Conservation (phyloP, 306 rosid species). For the Abrus precatorius region DNA sequence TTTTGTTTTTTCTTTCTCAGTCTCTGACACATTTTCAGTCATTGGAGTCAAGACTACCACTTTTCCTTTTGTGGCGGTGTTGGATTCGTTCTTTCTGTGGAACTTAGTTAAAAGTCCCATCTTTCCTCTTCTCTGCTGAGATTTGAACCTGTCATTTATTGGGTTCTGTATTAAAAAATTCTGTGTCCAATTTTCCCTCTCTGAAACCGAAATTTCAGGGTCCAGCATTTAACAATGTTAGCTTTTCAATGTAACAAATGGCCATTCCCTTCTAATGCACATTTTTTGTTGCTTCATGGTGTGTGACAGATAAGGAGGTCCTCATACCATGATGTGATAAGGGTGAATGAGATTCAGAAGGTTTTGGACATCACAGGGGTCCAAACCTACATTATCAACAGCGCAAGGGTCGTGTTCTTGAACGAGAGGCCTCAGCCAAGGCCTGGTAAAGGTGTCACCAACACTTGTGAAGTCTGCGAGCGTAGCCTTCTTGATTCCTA, state of each 20-base stretch:
- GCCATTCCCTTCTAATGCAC: conserved; percentile 20
- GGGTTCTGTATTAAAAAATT: conserved; percentile 1
- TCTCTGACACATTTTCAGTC: conserved; percentile 9
- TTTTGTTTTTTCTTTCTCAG: neutral
- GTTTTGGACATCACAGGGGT: conserved; percentile 87
- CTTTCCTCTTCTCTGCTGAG: conserved; percentile 2
- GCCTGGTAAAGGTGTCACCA: conserved; percentile 79
- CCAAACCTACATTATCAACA: conserved; percentile 59
- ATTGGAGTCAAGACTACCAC: conserved; percentile 24
- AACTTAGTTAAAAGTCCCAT: conserved; percentile 30
- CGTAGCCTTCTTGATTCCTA: conserved; percentile 95
- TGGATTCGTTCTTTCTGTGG: conserved; percentile 35
- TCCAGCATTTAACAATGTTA: conserved; percentile 10
- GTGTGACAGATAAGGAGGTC: conserved; percentile 82
- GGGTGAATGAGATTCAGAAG: conserved; percentile 95
- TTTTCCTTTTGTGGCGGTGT: conserved; percentile 12
- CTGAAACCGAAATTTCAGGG: neutral
- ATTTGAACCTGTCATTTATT: conserved; percentile 25
- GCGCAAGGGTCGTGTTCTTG: conserved; percentile 53
- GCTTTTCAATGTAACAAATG: conserved; percentile 36
- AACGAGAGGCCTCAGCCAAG: conserved; percentile 52
- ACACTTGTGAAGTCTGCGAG: conserved; percentile 95
- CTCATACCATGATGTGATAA: conserved; percentile 92
- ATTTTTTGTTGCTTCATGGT: conserved; percentile 10
- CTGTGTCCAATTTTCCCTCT: neutral